Conservation (phyloP, 2,329 filamentous ascomycete species). For the Chalaropsis thielavioides region DNA sequence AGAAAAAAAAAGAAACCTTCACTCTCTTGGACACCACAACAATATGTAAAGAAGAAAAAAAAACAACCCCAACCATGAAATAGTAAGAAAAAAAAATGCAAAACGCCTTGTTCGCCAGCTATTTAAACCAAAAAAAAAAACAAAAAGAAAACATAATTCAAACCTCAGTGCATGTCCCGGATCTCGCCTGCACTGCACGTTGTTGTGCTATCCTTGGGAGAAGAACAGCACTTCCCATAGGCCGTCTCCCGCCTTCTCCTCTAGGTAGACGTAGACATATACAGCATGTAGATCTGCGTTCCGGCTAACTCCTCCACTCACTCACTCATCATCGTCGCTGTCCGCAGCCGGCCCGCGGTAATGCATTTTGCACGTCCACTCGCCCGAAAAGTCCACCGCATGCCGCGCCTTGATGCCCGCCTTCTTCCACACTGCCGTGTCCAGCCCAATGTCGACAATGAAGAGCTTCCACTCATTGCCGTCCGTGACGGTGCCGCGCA, state of each 20-base stretch:
- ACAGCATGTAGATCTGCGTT: background rate
- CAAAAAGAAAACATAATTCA: slow-evolving; percentile 1
- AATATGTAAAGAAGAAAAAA: background rate
- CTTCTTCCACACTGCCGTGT: slow-evolving; percentile 70
- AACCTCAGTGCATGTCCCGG: background rate
- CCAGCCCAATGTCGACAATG: slow-evolving; percentile 76
- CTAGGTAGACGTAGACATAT: background rate
- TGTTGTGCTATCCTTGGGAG: too few relatives aligned
- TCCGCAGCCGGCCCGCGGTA: slow-evolving; percentile 29
- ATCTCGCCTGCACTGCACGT: too few relatives aligned
- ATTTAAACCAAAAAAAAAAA: background rate
- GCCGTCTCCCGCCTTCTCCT: background rate
- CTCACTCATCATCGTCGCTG: slow-evolving; percentile 6
- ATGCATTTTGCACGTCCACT: slow-evolving; percentile 66
- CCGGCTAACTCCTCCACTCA: background rate
- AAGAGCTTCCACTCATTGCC: slow-evolving; percentile 62
- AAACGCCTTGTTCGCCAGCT: slow-evolving; percentile 4
- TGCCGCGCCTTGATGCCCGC: slow-evolving; percentile 66
- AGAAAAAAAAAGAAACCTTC: too few relatives aligned
- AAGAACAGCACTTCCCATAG: too few relatives aligned
- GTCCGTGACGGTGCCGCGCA: slow-evolving; percentile 24
- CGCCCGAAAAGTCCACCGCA: slow-evolving; percentile 75
- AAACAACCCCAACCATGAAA: background rate
- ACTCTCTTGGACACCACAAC: too few relatives aligned
- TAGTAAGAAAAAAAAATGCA: background rate